Evolutionary conservation across 176 grass and related monocot genomes (phyloP), one percentile per base, ranked within the genome.

Genomic region (Carex myosuroides): DNA sequence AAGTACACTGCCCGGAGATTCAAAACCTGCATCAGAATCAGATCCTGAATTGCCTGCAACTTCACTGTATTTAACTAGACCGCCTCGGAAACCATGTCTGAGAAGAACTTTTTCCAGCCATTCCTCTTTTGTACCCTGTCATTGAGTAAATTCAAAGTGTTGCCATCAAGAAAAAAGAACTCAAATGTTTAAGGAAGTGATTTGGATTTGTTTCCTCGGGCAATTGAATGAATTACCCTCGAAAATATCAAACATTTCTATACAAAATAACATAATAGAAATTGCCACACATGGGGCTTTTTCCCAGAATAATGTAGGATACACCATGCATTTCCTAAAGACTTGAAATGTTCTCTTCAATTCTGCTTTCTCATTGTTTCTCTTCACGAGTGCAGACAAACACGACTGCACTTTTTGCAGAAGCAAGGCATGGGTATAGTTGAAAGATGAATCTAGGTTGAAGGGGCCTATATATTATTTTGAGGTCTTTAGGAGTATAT

Each of bases 91-190:
- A 58, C 95, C 89, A 26, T 88, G 68, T 54, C 17, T 89, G 69
- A 91, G 90, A 80, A 98, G 87, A 88, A 91, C 64, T 10, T 89
- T 98, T 86, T 91, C 87, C 64, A 93, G 69, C 75, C 52, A 87
- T 7, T 89, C 84, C 53, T 86, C 64, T 63, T 87, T 59, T 29
- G 73, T 78, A 37, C 41, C 58, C 95, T 98, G 88, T 68, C 22
- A 79, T 13, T 70, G 66, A 91, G 82, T 53, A 75, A 17, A 90
- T 71, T 1, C 13, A 2, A 52, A 60, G 13, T 50, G 39, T 77
- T 76, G 1, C 22, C 48, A 54, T 16, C 11, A 76, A 83, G 33
- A 87, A n/a, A 54, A 84, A 22, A 0, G 59, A 33, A 60, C 7
- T 79, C 29, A 46, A 85, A 90, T 56, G 46, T n/a, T 50, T 13